These are phyloP conservation scores for Emergomyces africanus DNA, from an alignment of 2,329 filamentous ascomycete species.

Conservation along the genomic window DNA sequence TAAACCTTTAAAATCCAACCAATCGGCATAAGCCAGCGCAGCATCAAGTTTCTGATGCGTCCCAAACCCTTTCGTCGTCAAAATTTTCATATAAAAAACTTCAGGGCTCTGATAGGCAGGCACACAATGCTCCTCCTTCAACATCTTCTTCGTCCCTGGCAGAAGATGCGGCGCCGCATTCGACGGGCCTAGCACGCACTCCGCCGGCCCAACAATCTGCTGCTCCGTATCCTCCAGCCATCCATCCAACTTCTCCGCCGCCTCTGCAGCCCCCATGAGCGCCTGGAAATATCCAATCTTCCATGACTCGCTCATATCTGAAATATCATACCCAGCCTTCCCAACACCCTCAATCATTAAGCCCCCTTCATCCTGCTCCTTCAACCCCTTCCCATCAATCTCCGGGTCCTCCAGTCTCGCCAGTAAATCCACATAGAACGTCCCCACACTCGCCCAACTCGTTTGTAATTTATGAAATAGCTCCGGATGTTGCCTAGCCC, in stretches of 20 bases:
- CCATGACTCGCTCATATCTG: slow-evolving; percentile 70
- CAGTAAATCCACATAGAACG: slow-evolving; percentile 48
- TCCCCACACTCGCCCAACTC: slow-evolving; percentile 59
- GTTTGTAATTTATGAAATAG: slow-evolving; percentile 40
- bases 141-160: slow-evolving; percentile 37
- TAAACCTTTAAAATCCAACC: slow-evolving; percentile 64
- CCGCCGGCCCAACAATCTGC: slow-evolving; percentile 54
- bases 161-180: slow-evolving; percentile 68
- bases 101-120: slow-evolving; percentile 58
- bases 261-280: slow-evolving; percentile 62
- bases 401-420: slow-evolving; percentile 55
- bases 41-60: slow-evolving; percentile 70
- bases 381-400: slow-evolving; percentile 54
- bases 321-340: slow-evolving; percentile 53
- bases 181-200: slow-evolving; percentile 66
- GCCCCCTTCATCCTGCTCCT: slow-evolving; percentile 42
- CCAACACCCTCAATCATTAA: slow-evolving; percentile 44
- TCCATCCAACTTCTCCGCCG: slow-evolving; percentile 69
- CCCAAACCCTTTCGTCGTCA: slow-evolving; percentile 68
- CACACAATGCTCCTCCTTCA: slow-evolving; percentile 63
- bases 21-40: slow-evolving; percentile 70
- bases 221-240: slow-evolving; percentile 59
- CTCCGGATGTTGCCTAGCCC: slow-evolving; percentile 45
- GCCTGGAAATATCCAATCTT: slow-evolving; percentile 72
- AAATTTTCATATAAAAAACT: slow-evolving; percentile 65